Evolutionary conservation across 768 basidiomycete species (phyloP).

Genomic region (Hypholoma sublateritium): DNA sequence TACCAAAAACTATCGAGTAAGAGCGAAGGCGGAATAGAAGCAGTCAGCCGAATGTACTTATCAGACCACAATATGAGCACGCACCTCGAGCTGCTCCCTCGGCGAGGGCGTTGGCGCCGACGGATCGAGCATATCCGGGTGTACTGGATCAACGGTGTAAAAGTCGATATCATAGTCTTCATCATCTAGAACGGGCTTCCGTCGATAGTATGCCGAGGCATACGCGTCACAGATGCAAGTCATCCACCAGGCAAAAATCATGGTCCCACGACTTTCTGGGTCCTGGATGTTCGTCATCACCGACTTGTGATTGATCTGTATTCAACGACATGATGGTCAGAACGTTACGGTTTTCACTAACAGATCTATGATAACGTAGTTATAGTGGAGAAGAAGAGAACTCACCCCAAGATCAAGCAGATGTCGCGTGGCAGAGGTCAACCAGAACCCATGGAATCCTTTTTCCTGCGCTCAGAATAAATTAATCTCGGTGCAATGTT

Average conservation of each 20-base stretch:
- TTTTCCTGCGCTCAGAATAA: conserved; percentile 17
- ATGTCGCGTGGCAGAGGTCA: conserved; percentile 75
- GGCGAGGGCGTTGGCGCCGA: conserved; percentile 56
- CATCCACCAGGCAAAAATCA: conserved; percentile 96
- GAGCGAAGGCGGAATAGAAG: conserved; percentile 11
- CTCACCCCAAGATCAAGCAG: conserved; percentile 73
- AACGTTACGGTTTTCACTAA: conserved; percentile 1
- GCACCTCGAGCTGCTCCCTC: conserved; percentile 81
- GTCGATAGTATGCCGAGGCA: conserved; percentile 78
- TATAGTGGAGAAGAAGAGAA: conserved; percentile 14
- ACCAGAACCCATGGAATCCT: conserved; percentile 89
- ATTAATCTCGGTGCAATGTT: not conserved
- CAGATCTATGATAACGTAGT: conserved; percentile 3
- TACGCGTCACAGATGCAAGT: conserved; percentile 84
- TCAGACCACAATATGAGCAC: conserved; percentile 5
- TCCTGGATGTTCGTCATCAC: conserved; percentile 73
- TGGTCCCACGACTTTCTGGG: conserved; percentile 73
- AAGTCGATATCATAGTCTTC: conserved; percentile 91
- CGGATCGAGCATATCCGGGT: conserved; percentile 45
- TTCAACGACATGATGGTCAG: conserved; percentile 12
- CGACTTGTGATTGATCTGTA: conserved; percentile 81
- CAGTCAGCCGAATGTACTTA: conserved; percentile 5
- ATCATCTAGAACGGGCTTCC: conserved; percentile 84
- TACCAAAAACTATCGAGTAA: conserved; percentile 61
- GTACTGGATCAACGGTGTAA: conserved; percentile 69